These are phyloP conservation scores for Blumeriella jaapii DNA, from an alignment of 2,329 filamentous ascomycete genomes.

Conservation along the genomic window DNA sequence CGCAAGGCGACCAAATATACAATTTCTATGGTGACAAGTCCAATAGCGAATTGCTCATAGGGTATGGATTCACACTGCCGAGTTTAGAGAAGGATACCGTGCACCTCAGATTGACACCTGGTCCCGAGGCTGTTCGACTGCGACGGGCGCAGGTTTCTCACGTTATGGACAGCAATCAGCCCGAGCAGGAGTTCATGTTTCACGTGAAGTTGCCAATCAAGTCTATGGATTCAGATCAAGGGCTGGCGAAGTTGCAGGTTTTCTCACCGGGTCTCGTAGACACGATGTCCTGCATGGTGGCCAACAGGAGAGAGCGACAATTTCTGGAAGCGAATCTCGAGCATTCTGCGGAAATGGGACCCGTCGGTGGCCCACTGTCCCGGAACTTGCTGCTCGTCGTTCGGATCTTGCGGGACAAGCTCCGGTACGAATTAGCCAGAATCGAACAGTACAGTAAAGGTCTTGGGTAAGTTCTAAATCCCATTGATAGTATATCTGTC, in stretches of 20 bases:
- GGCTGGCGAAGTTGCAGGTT: slow-evolving; percentile 5
- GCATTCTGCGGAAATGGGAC: slow-evolving; percentile 14
- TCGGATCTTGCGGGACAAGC: slow-evolving; percentile 13
- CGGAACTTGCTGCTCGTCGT: slow-evolving; percentile 14
- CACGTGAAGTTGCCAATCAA: slow-evolving; percentile 4
- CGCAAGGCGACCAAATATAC: slow-evolving; percentile 41
- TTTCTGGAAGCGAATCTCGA: slow-evolving; percentile 11
- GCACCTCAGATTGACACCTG: slow-evolving; percentile 21
- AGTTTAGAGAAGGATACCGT: slow-evolving; percentile 27
- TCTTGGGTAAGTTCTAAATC: not conserved
- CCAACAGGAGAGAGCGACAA: slow-evolving; percentile 15
- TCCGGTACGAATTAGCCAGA: slow-evolving; percentile 10
- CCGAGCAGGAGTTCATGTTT: slow-evolving; percentile 23
- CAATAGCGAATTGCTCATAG: slow-evolving; percentile 57
- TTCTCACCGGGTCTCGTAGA: slow-evolving; percentile 23
- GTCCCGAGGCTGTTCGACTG: slow-evolving; percentile 8
- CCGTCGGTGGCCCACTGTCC: slow-evolving; percentile 11
- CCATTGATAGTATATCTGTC: not conserved
- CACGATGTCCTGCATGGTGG: slow-evolving; percentile 21
- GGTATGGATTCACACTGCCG: slow-evolving; percentile 50
- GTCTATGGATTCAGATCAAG: not conserved
- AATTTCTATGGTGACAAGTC: slow-evolving; percentile 71
- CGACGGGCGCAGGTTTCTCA: slow-evolving; percentile 19
- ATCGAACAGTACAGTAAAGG: slow-evolving; percentile 3
- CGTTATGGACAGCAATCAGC: not conserved